Percentiles rank a stretch among this genome's conserved stretches.
Evolutionary conservation across 129 eudicot genomes (phyloP).

Genomic region (Helianthus tuberosus): DNA sequence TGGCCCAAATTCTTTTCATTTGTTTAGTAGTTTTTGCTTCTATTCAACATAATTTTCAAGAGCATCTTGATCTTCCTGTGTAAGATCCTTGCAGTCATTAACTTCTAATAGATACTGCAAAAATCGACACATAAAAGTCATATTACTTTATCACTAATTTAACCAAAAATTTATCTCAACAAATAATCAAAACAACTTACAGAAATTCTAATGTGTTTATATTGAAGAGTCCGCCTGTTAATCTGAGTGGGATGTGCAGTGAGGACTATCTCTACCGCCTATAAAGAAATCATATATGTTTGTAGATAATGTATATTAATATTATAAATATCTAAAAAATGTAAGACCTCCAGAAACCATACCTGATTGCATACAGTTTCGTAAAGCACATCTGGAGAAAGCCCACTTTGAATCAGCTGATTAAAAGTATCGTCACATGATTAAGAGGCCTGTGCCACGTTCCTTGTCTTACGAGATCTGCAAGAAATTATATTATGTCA

Average conservation of each 20-base stretch:
- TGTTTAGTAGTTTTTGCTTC: not conserved
- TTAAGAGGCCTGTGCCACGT: constrained; percentile 63
- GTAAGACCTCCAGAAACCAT: not conserved
- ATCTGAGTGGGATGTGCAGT: constrained; percentile 99
- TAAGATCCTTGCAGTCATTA: constrained; percentile 84
- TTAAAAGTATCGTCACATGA: constrained; percentile 92
- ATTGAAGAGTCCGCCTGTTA: constrained; percentile 91
- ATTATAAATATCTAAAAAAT: constrained; percentile 4
- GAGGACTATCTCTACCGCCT: constrained; percentile 96
- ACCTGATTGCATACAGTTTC: constrained; percentile 93
- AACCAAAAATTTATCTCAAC: not conserved
- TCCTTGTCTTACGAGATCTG: constrained; percentile 71
- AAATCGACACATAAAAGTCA: not conserved
- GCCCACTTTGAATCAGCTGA: constrained; percentile 81
- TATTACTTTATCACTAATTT: not conserved
- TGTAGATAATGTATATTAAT: not conserved
- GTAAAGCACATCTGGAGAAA: constrained; percentile 83
- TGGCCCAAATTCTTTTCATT: no score
- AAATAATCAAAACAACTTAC: constrained; percentile 43
- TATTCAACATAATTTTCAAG: constrained; percentile 8
- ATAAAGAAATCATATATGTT: constrained; percentile 25
- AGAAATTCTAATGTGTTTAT: constrained; percentile 87
- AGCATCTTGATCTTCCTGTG: constrained; percentile 83
- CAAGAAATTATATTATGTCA: constrained; percentile 19
- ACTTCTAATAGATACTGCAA: constrained; percentile 89